A percentile compares a stretch with the other conserved stretches of the same genome.
Conservation (phyloP, 768 basidiomycete species). For the Trametes maxima region DNA sequence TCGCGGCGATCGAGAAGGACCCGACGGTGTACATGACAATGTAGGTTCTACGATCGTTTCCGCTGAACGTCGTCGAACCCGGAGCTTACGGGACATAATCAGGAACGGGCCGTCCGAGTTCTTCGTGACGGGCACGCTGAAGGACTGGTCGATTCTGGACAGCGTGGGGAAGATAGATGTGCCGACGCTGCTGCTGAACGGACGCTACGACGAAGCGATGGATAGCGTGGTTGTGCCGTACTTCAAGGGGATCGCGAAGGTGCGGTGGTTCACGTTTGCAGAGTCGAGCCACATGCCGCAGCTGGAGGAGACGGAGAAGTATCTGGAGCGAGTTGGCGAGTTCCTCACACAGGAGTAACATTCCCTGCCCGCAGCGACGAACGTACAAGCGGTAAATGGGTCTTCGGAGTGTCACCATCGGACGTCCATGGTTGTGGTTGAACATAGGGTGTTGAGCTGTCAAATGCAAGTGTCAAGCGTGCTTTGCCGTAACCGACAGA, state of each 20-base stretch:
- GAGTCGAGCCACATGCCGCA: slow-evolving; percentile 49
- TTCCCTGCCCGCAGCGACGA: too few species aligned
- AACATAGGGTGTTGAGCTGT: too few species aligned
- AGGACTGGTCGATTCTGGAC: slow-evolving; percentile 50
- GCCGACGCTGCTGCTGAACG: slow-evolving; percentile 41
- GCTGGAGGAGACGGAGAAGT: slow-evolving; percentile 45
- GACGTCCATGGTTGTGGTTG: too few species aligned
- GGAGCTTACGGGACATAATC: too few species aligned
- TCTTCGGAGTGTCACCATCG: too few species aligned
- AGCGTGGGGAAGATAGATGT: slow-evolving; percentile 43
- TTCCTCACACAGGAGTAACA: too few species aligned
- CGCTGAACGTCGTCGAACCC: not conserved
- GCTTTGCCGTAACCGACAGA: too few species aligned
- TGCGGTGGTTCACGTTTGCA: slow-evolving; percentile 48
- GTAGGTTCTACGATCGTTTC: slow-evolving; percentile 28
- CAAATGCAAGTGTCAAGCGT: too few species aligned
- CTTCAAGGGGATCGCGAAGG: slow-evolving; percentile 41
- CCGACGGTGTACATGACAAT: slow-evolving; percentile 52
- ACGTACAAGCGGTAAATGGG: too few species aligned
- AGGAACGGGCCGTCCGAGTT: slow-evolving; percentile 41
- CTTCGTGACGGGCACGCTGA: slow-evolving; percentile 43
- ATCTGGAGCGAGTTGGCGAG: slow-evolving; percentile 39
- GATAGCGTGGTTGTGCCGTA: slow-evolving; percentile 41
- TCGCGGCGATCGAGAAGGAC: slow-evolving; percentile 43
- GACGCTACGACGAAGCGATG: slow-evolving; percentile 43